Base-by-base conservation (phyloP, 2,329 filamentous ascomycete genomes). In the Alternaria novae-zelandiae region DNA sequence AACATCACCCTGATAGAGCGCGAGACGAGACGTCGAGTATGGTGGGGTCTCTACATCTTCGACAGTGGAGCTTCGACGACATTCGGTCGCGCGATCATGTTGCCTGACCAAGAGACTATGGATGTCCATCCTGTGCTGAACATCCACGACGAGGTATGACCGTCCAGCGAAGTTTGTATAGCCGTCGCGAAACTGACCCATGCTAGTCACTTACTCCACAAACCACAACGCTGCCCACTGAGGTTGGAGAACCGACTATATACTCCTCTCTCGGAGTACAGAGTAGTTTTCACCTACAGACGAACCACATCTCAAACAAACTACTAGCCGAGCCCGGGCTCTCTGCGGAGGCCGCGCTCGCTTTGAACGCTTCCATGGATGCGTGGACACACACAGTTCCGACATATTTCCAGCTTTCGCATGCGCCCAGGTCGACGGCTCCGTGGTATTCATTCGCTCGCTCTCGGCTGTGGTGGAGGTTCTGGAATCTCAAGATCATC, bases 401-500 rank as follows among this genome's bases (percentile, higher is more conserved):
- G 23, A 10, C 47, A 6, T 74, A 71, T 43, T 69, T 74, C 11
- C 70, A 70, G 26, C 46, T 66, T 2, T 58, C 62, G 15, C 30
- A 61, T 15, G 54, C 51, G 5, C 64, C 66, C 17, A 32, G 56
- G 4, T 61, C 55, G 30, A 56, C 66, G 25, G 61, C 59, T 13
- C 65, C 68, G 2, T 74, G 69, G 69, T 72, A 69, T 21, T 28
- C 65, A 10, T 74, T 74, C 28, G 71, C 71, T 2, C 68, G 66
- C 26, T 70, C 71, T 15, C 65, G 71, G 5, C 41, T 71, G 7
- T 74, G 71, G 71, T 74, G 71, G 71, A 67, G 71, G 50, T 68
- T 68, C 11, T 74, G 71, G 71, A 74, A 74, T 32, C 60, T 74
- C 5, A 72, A 73, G 28, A 74, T 74, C 10, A 74, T 74, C 12